Evolutionary conservation across 176 grass and related monocot species (phyloP).

Genomic region (Alloteropsis semialata): DNA sequence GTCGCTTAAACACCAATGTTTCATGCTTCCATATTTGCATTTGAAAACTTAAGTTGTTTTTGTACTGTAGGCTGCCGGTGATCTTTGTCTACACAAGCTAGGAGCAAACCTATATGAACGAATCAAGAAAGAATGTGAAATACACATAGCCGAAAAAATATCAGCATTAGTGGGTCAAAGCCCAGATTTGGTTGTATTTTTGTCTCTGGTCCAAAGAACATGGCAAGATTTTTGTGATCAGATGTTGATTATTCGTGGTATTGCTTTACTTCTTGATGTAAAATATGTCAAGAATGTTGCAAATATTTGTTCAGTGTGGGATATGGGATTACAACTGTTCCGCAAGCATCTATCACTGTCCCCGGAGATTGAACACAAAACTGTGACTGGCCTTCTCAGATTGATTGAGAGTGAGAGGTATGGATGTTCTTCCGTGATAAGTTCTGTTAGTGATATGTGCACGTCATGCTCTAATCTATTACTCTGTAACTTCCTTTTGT

Average conservation of each 20-base stretch:
- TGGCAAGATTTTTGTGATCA: slow-evolving; percentile 99
- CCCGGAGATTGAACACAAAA: slow-evolving; percentile 85
- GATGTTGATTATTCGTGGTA: slow-evolving; percentile 98
- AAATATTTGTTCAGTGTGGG: slow-evolving; percentile 84
- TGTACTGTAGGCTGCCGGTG: slow-evolving; percentile 65
- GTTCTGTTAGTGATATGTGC: slow-evolving; percentile 15
- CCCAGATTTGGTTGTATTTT: slow-evolving; percentile 95
- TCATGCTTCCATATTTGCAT: slow-evolving; percentile 8
- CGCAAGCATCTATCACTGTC: slow-evolving; percentile 72
- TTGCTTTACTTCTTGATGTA: slow-evolving; percentile 96
- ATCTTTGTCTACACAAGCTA: slow-evolving; percentile 91
- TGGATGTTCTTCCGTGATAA: slow-evolving; percentile 5
- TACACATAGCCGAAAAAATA: slow-evolving; percentile 80
- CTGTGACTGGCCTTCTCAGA: slow-evolving; percentile 90
- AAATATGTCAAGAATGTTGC: slow-evolving; percentile 93
- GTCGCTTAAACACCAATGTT: neutral
- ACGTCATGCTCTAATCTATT: neutral
- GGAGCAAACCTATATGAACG: slow-evolving; percentile 79
- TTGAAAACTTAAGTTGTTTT: slow-evolving; percentile 23
- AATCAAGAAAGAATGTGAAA: slow-evolving; percentile 91
- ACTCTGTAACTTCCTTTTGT: neutral
- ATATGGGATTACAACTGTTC: slow-evolving; percentile 94
- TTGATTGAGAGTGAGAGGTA: slow-evolving; percentile 99
- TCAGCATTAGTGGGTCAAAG: slow-evolving; percentile 87
- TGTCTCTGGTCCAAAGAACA: slow-evolving; percentile 82